A percentile compares a stretch with the other conserved stretches of the same genome.
Evolutionary conservation across 1,139 yeast genomes (phyloP).

Genomic region (Chernovozyma sophiae-reginae): DNA sequence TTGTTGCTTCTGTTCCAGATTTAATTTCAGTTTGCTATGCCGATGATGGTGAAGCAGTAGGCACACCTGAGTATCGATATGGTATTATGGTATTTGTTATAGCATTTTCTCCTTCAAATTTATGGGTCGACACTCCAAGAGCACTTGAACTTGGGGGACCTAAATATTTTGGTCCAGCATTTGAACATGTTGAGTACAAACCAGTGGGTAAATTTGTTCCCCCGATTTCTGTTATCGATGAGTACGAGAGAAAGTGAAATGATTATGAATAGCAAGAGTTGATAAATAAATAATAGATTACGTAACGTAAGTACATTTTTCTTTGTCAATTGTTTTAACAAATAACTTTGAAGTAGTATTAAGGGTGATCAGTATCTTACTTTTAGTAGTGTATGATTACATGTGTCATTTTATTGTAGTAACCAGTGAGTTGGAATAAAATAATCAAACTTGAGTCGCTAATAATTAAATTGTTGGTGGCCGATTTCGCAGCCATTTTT

Average conservation of each 20-base stretch:
- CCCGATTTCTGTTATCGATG: constrained; percentile 39
- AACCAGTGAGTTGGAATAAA: no score
- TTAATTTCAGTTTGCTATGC: constrained; percentile 39
- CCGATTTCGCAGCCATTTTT: no score
- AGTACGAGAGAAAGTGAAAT: constrained; percentile 15
- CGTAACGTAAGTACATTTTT: no score
- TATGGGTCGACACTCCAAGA: constrained; percentile 33
- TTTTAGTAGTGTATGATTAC: no score
- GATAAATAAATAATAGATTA: no score
- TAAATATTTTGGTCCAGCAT: constrained; percentile 25
- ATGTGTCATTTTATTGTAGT: no score
- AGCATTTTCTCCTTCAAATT: constrained; percentile 33
- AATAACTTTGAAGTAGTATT: no score
- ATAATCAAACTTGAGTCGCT: no score
- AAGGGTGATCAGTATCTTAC: no score
- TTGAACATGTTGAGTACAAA: constrained; percentile 28
- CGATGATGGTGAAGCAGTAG: constrained; percentile 43
- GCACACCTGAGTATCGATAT: constrained; percentile 45
- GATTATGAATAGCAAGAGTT: no score
- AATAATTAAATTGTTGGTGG: no score
- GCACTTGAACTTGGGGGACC: constrained; percentile 43
- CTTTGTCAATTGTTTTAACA: no score
- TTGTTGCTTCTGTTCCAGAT: constrained; percentile 42
- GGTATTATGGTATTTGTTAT: constrained; percentile 40
- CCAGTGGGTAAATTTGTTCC: constrained; percentile 30